Evolutionary conservation across 23 red algal species (phyloP), one percentile per base, ranked within the genome.

Genomic region (Chondrus crispus): DNA sequence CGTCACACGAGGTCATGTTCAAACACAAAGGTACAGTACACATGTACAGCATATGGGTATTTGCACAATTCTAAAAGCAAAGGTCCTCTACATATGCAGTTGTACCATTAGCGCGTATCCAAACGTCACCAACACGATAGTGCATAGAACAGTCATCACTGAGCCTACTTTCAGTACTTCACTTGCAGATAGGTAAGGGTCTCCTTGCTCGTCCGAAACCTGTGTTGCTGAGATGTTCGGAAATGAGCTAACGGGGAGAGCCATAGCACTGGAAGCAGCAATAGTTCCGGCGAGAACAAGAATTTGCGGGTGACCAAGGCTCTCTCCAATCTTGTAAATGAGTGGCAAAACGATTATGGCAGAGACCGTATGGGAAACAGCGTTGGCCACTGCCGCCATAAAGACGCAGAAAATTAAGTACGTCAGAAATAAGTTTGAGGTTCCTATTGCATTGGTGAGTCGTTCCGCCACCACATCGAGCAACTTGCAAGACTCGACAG

Each of bases 211-310:
- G 57, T 91, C 84, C 63, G 95, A 80, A 6, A 96, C 90, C 38
- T 85, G 77, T 54, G 94, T 88, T 43, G 89, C 91, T 78, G 94
- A 90, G 50, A 96, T 96, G 74, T 99, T 99, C 2, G 97, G 97
- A 63, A 99, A 99, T 12, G 87, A 93, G 36, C 75, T 87, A 53
- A 96, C 86, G 35, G 94, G 90, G 22, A 96, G 62, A 10, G 97
- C 97, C 97, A 99, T 99, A 12, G 97, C 94, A 68, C 94, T 52
- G 28, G 94, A 96, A n/a, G 94, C 95, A 12, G 97, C 97, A 42
- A 99, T 81, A 29, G 90, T 93, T 42, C 94, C 97, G 32, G 91
- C 94, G 52, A 99, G 71, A 22, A 99, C 97, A 68, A 99, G 73
- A 40, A 99, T 45, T 32, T 93, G 83, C 18, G 95, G 94, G 52